Evolutionary conservation across 2,329 filamentous ascomycete genomes (phyloP).

Genomic region (Xylariaceae sp.): DNA sequence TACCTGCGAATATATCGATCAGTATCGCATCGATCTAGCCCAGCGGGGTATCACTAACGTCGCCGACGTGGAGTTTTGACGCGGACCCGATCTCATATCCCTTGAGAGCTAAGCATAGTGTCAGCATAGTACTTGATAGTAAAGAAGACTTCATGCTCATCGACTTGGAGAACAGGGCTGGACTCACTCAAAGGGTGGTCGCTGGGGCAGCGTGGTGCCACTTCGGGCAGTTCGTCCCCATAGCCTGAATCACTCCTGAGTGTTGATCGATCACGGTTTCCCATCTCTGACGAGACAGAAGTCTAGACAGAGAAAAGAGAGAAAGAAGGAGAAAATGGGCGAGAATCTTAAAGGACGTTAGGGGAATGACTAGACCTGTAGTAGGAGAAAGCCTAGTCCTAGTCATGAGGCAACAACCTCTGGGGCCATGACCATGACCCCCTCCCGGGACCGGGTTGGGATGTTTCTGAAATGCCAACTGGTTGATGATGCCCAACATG

Average conservation of each 20-base stretch:
- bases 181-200: conserved; percentile 44
- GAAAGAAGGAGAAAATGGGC: conserved; percentile 28
- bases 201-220: conserved; percentile 39
- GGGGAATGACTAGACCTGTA: conserved; percentile 18
- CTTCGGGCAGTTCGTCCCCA: conserved; percentile 44
- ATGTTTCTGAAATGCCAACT: conserved; percentile 26
- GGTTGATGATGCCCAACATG: conserved; percentile 43
- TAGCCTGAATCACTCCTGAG: conserved; percentile 46
- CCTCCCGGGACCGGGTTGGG: conserved; percentile 23
- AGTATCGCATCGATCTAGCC: conserved; percentile 8
- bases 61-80: conserved; percentile 45
- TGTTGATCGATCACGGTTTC: conserved; percentile 45
- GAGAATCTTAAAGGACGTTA: conserved; percentile 21
- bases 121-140: conserved; percentile 10
- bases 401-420: conserved; percentile 13
- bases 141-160: neutral
- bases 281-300: conserved; percentile 45
- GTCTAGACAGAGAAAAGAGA: conserved; percentile 28
- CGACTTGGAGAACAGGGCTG: neutral
- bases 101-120: conserved; percentile 39
- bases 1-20: conserved; percentile 35
- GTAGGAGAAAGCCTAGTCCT: conserved; percentile 23
- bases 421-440: conserved; percentile 9
- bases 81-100: conserved; percentile 46
- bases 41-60: conserved; percentile 38